Base-by-base conservation (phyloP, 2,329 filamentous ascomycete genomes). In the Cadophora luteo-olivacea region DNA sequence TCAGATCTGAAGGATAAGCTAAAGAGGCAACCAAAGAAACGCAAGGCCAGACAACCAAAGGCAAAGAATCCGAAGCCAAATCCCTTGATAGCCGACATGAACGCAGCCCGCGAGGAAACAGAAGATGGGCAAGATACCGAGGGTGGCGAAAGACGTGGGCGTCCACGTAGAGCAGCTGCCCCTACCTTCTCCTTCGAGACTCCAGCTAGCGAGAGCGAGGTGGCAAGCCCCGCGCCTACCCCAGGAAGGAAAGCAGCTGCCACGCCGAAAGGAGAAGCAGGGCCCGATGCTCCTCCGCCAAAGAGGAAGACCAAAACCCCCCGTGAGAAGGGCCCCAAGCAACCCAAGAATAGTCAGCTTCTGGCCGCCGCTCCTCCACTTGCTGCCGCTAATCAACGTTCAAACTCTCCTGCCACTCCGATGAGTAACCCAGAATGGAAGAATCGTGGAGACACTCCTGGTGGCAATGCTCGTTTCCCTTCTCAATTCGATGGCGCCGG, bases 1-100 rank as follows among this genome's bases (percentile, higher is more conserved):
- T 86, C 89, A 52, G 90, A 92, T 70, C 89, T 94, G 69, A 93
- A 94, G 78, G 91, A 92, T 76, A 92, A 92, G 79, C 84, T 91
- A 36, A 90, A 87, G 79, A 88, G 84, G 80, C 88, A 87, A 79
- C 87, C 84, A 68, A 87, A 84, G 71, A 77, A 69, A 70, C 74
- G 75, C 69, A 78, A 62, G 73, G 78, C 67, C 72, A 79, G 78
- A 83, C 84, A 76, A 85, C 80, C 84, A 73, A 87, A 74, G 65
- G 66, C 67, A 48, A 84, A 82, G 45, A 89, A 90, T 78, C 84
- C 87, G 60, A 83, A 87, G 71, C 86, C 87, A 7, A 90, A 86
- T 72, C 87, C 86, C n/a, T 80, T 91, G 61, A 89, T 91, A 61
- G 89, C 89, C 4, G 89, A 92, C 74, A 83, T 89, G 62, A 88